Percentiles rank a stretch among this genome's conserved stretches.
Conservation (phyloP, 164 flowering plant genomes). For the Piper longum region DNA sequence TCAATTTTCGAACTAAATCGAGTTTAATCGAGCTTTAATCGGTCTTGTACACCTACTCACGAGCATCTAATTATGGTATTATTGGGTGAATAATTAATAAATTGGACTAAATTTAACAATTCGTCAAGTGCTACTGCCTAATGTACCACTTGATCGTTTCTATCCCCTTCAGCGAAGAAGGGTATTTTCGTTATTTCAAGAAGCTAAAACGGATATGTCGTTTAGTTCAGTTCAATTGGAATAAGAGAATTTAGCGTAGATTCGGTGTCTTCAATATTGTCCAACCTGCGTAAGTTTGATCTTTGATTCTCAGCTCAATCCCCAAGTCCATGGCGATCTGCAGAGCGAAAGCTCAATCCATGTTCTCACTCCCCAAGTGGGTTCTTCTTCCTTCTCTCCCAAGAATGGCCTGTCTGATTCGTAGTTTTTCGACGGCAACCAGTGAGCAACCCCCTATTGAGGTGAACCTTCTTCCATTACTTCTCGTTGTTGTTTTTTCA, state of each 20-base stretch:
- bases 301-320: not conserved
- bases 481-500: slow-evolving; percentile 1
- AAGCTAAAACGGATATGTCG: not conserved
- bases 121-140: too few species aligned
- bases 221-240: too few species aligned
- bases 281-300: not conserved
- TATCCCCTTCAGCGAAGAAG: too few species aligned
- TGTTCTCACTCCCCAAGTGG: not conserved
- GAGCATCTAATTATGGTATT: too few species aligned
- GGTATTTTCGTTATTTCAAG: not conserved
- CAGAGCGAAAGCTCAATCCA: not conserved
- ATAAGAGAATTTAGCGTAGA: too few species aligned
- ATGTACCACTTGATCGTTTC: too few species aligned
- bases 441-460: not conserved
- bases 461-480: not conserved
- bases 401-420: not conserved
- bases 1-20: too few species aligned
- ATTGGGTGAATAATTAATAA: too few species aligned
- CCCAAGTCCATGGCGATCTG: not conserved
- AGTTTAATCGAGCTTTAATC: too few species aligned
- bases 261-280: too few species aligned
- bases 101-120: too few species aligned
- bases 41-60: too few species aligned
- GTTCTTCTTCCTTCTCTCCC: not conserved
- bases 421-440: not conserved